Evolutionary conservation across 1,284 basidiomycete genomes (phyloP).

Genomic region (Puccinia sorghi): DNA sequence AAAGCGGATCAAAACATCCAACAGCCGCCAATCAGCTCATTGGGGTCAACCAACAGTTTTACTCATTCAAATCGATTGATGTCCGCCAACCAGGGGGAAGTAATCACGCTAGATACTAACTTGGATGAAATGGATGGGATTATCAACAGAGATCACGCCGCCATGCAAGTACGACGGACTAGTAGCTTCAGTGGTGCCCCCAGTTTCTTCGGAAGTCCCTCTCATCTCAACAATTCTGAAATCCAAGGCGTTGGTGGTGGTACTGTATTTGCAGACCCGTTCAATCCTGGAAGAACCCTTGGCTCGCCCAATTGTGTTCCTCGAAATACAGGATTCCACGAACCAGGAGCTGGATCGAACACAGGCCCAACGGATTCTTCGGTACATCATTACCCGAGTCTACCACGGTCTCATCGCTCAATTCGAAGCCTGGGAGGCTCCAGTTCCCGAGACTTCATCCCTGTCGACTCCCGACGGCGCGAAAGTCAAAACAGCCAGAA

Average conservation of each 20-base stretch:
- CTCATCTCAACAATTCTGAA: conserved; percentile 12
- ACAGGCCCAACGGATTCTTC: conserved; percentile 9
- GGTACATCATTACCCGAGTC: not conserved
- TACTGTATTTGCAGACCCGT: conserved; percentile 48
- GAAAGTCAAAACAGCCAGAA: conserved; percentile 25
- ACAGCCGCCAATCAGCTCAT: not conserved
- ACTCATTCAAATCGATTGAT: conserved; percentile 17
- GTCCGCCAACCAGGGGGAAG: conserved; percentile 25
- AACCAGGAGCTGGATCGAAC: not conserved
- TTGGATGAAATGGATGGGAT: conserved; percentile 81
- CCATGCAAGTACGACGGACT: conserved; percentile 36
- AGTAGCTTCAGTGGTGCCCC: conserved; percentile 53
- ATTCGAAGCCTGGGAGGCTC: conserved; percentile 19
- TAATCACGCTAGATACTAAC: conserved; percentile 70
- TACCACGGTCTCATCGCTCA: conserved; percentile 3
- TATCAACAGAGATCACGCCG: conserved; percentile 63
- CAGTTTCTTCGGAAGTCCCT: conserved; percentile 30
- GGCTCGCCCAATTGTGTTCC: conserved; percentile 20
- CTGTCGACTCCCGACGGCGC: not conserved
- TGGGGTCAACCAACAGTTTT: conserved; percentile 8
- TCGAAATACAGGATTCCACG: not conserved
- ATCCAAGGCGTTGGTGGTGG: not conserved
- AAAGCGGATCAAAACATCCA: conserved; percentile 13
- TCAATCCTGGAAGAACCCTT: conserved; percentile 44
- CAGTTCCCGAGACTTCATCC: conserved; percentile 1